Evolutionary conservation across 371 early-diverging fungal species (phyloP).

Genomic region (Ordospora colligata): DNA sequence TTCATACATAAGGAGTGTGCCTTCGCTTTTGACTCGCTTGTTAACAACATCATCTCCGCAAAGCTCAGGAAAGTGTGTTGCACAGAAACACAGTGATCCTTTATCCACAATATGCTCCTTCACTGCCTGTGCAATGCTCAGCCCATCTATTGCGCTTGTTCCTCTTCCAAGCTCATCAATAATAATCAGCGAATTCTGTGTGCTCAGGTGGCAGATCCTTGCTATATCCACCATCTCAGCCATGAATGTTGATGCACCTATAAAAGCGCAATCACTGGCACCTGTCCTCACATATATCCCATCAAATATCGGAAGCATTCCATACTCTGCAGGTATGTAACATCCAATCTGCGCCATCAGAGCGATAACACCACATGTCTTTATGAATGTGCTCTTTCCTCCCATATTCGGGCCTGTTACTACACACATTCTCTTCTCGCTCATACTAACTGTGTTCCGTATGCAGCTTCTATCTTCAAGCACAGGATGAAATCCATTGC

Average conservation of each 20-base stretch:
- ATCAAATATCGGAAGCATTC: constrained; percentile 74
- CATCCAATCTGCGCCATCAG: constrained; percentile 82
- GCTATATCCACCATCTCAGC: constrained; percentile 78
- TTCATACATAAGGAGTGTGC: constrained; percentile 54
- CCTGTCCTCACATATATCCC: constrained; percentile 81
- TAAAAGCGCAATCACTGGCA: constrained; percentile 83
- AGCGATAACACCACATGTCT: constrained; percentile 73
- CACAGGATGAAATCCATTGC: constrained; percentile 55
- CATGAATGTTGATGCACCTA: constrained; percentile 74
- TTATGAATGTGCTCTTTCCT: constrained; percentile 71
- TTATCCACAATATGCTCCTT: constrained; percentile 68
- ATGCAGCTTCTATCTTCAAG: constrained; percentile 43
- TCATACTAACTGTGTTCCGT: constrained; percentile 75
- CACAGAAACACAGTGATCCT: constrained; percentile 47
- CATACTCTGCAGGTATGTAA: constrained; percentile 76
- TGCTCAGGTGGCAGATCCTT: constrained; percentile 69
- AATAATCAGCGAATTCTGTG: constrained; percentile 70
- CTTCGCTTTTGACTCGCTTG: constrained; percentile 34
- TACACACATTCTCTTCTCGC: constrained; percentile 69
- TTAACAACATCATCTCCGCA: constrained; percentile 63
- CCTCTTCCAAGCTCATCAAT: constrained; percentile 93
- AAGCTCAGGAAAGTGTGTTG: constrained; percentile 70
- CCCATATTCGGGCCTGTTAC: constrained; percentile 94
- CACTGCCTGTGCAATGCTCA: constrained; percentile 87
- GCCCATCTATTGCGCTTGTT: constrained; percentile 92